Base-by-base conservation (phyloP, 116 monocot species). In the Cymodocea nodosa region DNA sequence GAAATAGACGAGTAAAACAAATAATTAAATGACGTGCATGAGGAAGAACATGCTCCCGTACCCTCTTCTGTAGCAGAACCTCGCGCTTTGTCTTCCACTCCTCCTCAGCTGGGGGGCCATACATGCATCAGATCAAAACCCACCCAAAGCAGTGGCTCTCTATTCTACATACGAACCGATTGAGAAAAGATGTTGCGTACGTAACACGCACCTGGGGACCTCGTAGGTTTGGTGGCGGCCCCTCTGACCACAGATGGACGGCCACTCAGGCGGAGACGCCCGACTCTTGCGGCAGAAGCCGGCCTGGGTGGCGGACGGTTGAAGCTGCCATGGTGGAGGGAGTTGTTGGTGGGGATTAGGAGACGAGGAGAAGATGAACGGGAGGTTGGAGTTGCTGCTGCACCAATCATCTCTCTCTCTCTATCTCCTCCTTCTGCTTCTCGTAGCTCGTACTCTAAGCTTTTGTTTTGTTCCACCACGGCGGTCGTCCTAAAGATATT, bases 31-130 rank as follows among this genome's bases (percentile, higher is more conserved):
- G n/a, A n/a, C n/a, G n/a, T n/a, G n/a, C n/a, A n/a, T n/a, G n/a
- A n/a, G n/a, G n/a, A n/a, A n/a, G n/a, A n/a, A n/a, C n/a, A n/a
- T n/a, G n/a, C n/a, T n/a, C n/a, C n/a, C 30, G 30, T 82, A 93
- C 94, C 82, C 86, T 84, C 73, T 94, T 94, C 71, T 94, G 68
- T 1, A 87, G 72, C 25, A 94, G 74, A 70, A 82, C 15, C 67
- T 78, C 83, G 12, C 94, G 81, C 94, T 94, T 94, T 52, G 73
- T 63, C 71, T 89, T 94, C 89, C 94, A 94, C 0, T 94, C 94
- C 59, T 94, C 87, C 39, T 89, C 94, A 58, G 94, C 94, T 94
- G 78, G 66, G 78, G 66, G 20, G 22, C 23, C 1, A 25, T 13
- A n/a, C n/a, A 1, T n/a, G 24, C 25, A 12, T 5, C 59, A 24